phyloP scores from a whole-genome alignment of 2,329 filamentous ascomycete genomes.

The Amylocarpus encephaloides region DNA sequence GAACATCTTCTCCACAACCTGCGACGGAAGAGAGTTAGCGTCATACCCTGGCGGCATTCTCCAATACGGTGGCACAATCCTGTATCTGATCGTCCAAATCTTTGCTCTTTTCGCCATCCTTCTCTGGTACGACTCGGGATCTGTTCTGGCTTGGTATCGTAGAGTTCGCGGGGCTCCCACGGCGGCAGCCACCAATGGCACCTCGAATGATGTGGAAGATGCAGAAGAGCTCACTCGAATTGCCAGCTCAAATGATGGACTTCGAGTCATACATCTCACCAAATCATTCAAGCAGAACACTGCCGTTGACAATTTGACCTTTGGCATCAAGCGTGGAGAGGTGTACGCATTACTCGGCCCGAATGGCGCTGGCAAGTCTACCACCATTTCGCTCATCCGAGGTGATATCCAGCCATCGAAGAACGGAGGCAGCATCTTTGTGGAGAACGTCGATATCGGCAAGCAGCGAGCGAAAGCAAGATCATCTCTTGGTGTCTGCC shows the following conservation, averaged over 20 bases:
- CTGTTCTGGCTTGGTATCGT: conserved; percentile 49
- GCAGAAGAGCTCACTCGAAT: conserved; percentile 58
- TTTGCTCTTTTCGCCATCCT: conserved; percentile 65
- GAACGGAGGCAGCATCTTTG: conserved; percentile 70
- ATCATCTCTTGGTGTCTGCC: conserved; percentile 80
- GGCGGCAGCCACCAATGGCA: conserved; percentile 3
- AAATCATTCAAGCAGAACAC: conserved; percentile 72
- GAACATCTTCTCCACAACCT: conserved; percentile 79
- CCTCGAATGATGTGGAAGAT: conserved; percentile 44
- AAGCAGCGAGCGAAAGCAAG: conserved; percentile 66
- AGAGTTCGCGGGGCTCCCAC: conserved; percentile 25
- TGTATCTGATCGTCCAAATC: conserved; percentile 73
- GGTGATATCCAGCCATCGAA: conserved; percentile 71
- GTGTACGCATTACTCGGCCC: conserved; percentile 86
- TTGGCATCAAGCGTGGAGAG: conserved; percentile 71
- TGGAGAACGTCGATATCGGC: conserved; percentile 67
- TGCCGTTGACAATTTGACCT: conserved; percentile 84
- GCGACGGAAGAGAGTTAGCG: conserved; percentile 56
- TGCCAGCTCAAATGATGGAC: conserved; percentile 42
- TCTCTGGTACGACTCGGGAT: conserved; percentile 75
- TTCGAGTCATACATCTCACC: conserved; percentile 73
- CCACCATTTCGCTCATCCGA: conserved; percentile 80
- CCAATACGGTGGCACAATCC: conserved; percentile 75
- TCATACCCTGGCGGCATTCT: conserved; percentile 63
- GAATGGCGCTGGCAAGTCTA: conserved; percentile 88